A percentile compares a stretch with the other conserved stretches of the same genome.
Evolutionary conservation across 2,329 filamentous ascomycete species (phyloP).

Genomic region (Sporothrix globosa): DNA sequence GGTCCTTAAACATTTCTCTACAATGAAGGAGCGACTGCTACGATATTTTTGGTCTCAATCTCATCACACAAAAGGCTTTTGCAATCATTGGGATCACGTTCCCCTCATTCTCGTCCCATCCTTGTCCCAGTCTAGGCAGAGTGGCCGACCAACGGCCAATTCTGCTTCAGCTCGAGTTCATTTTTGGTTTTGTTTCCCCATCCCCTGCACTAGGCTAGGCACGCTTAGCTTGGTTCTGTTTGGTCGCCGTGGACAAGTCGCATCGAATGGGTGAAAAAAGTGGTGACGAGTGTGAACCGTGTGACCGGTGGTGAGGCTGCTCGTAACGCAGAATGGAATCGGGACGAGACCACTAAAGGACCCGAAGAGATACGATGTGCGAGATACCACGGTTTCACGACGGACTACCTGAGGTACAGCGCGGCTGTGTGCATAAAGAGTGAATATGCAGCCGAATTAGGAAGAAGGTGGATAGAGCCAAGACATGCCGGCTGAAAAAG

Average conservation of each 20-base stretch:
- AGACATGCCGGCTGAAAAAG: constrained; percentile 12
- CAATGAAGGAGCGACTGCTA: not conserved
- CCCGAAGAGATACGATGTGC: not conserved
- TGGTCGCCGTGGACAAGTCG: not conserved
- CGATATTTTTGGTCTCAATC: not conserved
- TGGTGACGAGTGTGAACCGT: too few species aligned
- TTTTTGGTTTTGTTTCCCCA: not conserved
- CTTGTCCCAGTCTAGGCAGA: constrained; percentile 15
- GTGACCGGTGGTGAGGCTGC: not conserved
- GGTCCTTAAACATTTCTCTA: not conserved
- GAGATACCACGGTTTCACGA: not conserved
- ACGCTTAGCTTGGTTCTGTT: not conserved
- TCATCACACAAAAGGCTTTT: too few species aligned
- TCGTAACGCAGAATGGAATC: not conserved
- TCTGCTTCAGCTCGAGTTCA: not conserved
- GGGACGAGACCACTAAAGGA: not conserved
- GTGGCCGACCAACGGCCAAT: not conserved
- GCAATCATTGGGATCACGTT: not conserved
- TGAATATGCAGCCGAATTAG: not conserved
- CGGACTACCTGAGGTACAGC: not conserved
- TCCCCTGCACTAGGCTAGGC: constrained; percentile 7
- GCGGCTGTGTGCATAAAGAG: constrained; percentile 11
- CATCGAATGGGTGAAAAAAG: not conserved
- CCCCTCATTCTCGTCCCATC: not conserved
- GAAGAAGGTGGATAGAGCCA: not conserved